Conservation (phyloP, 2,329 filamentous ascomycete species). For the Aspergillus ochraceus region DNA sequence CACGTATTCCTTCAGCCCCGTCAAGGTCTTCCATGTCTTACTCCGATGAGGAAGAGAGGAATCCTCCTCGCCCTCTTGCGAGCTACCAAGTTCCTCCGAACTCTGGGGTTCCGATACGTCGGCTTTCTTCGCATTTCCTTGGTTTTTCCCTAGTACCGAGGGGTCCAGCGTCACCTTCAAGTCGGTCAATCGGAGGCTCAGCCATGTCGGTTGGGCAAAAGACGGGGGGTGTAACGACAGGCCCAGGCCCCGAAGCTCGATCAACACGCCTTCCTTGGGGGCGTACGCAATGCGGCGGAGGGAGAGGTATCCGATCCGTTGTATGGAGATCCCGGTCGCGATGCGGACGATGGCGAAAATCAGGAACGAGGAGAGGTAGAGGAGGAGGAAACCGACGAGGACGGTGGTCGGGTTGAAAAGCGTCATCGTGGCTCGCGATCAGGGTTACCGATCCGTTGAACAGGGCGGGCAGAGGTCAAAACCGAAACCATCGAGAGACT, state of each 20-base stretch:
- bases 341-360: slow-evolving; percentile 91
- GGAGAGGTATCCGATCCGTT: slow-evolving; percentile 90
- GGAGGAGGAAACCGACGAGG: slow-evolving; percentile 77
- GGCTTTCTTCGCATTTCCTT: slow-evolving; percentile 20
- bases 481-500: slow-evolving; percentile 23
- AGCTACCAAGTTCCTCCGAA: slow-evolving; percentile 17
- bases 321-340: slow-evolving; percentile 90
- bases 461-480: slow-evolving; percentile 12
- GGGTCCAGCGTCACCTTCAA: slow-evolving; percentile 81
- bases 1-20: slow-evolving; percentile 75
- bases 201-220: slow-evolving; percentile 95
- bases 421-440: slow-evolving; percentile 44
- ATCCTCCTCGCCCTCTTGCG: slow-evolving; percentile 16
- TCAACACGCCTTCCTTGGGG: slow-evolving; percentile 80
- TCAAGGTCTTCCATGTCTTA: slow-evolving; percentile 79
- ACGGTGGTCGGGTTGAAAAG: slow-evolving; percentile 71
- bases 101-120: slow-evolving; percentile 23
- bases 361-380: slow-evolving; percentile 90
- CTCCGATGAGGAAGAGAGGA: slow-evolving; percentile 48
- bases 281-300: slow-evolving; percentile 88
- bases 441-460: slow-evolving; percentile 32
- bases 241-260: slow-evolving; percentile 86
- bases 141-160: slow-evolving; percentile 52
- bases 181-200: slow-evolving; percentile 85
- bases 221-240: slow-evolving; percentile 89